Evolutionary conservation across 2,329 filamentous ascomycete species (phyloP).

Genomic region (Neoscytalidium dimidiatum): DNA sequence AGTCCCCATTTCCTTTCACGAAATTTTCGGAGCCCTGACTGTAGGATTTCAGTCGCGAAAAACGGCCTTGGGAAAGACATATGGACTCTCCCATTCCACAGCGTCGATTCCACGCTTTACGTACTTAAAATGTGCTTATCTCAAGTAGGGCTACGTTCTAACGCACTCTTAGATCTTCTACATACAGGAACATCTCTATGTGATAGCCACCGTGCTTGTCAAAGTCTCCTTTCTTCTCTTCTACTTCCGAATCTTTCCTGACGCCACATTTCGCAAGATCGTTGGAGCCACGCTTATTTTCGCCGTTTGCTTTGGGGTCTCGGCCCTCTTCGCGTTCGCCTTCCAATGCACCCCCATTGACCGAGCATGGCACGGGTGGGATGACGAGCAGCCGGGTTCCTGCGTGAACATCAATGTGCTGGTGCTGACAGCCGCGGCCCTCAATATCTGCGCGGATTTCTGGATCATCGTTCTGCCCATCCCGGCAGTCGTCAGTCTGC

Average conservation of each 20-base stretch:
- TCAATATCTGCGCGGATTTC: neutral
- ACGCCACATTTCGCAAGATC: neutral
- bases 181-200: slow-evolving; percentile 8
- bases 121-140: neutral
- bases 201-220: neutral
- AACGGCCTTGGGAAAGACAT: neutral
- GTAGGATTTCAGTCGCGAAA: neutral
- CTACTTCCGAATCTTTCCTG: slow-evolving; percentile 8
- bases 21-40: neutral
- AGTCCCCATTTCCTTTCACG: neutral
- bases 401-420: neutral
- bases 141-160: neutral
- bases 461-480: slow-evolving; percentile 3
- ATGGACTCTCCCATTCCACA: neutral
- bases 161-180: neutral
- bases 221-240: neutral
- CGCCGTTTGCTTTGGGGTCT: neutral
- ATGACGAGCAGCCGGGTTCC: neutral
- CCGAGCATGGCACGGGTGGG: neutral
- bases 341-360: slow-evolving; percentile 4
- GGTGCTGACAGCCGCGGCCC: neutral
- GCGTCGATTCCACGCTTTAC: neutral
- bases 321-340: neutral
- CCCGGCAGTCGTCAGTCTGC: neutral
- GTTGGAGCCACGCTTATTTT: neutral